A percentile compares a stretch with the other conserved stretches of the same genome.
Conservation (phyloP, 2,329 filamentous ascomycete species). For the Orbilia blumenaviensis region DNA sequence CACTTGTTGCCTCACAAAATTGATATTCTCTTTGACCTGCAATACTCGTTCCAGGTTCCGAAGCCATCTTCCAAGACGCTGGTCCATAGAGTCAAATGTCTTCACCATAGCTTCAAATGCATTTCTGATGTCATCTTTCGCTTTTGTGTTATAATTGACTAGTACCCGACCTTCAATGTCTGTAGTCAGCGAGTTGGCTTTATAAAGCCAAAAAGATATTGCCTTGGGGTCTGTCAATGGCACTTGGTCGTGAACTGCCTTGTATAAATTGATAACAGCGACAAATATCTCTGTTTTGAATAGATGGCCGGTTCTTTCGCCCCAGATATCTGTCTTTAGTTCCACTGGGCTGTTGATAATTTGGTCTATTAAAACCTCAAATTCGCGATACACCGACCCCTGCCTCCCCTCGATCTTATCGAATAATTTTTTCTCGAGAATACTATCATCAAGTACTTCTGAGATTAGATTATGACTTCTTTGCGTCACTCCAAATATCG, state of each 20-base stretch:
- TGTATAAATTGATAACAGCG: neutral
- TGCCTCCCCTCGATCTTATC: neutral
- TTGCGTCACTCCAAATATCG: neutral
- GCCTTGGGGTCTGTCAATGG: neutral
- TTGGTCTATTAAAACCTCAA: constrained; percentile 11
- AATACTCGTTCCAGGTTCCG: neutral
- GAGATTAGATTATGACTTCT: neutral
- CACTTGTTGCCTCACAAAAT: neutral
- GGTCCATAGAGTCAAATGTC: neutral
- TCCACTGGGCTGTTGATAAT: constrained; percentile 19
- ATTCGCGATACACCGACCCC: neutral
- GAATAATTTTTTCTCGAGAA: neutral
- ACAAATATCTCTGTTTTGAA: neutral
- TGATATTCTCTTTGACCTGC: neutral
- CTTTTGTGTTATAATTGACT: constrained; percentile 3
- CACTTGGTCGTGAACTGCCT: neutral
- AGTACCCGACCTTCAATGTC: neutral
- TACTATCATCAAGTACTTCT: neutral
- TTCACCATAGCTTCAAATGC: neutral
- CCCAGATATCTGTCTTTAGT: constrained; percentile 14
- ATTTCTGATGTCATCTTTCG: constrained; percentile 19
- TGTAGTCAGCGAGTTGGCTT: constrained; percentile 1
- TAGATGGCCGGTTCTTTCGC: neutral
- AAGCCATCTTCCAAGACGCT: neutral
- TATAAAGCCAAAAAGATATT: constrained; percentile 16